phyloP scores from a whole-genome alignment of 192 early-diverging fungal species.

The Coemansia sp. region DNA sequence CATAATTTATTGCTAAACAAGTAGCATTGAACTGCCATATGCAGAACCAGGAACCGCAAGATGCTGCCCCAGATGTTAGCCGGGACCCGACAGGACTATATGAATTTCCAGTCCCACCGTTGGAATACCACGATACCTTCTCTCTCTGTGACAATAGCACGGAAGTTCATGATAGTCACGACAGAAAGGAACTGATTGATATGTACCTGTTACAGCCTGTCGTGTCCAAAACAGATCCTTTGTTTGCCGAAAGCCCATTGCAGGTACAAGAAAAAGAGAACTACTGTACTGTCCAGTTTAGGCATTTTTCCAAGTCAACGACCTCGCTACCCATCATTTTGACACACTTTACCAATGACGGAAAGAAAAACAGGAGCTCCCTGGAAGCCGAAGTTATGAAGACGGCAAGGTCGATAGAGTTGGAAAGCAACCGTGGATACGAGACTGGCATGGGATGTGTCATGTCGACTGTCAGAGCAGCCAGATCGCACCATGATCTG shows the following conservation, averaged over 20 bases:
- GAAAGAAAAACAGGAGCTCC: not conserved
- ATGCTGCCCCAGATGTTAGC: not conserved
- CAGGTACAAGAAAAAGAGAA: constrained; percentile 3
- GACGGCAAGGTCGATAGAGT: not conserved
- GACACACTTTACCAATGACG: not conserved
- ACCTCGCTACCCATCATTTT: constrained; percentile 36
- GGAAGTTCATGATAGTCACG: not conserved
- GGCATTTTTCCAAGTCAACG: constrained; percentile 39
- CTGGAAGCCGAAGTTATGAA: constrained; percentile 1
- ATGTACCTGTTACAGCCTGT: not conserved
- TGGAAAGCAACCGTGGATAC: not conserved
- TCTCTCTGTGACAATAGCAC: not conserved
- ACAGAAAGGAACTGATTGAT: not conserved
- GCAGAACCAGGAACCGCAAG: not conserved
- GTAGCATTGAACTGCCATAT: not conserved
- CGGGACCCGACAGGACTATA: constrained; percentile 17
- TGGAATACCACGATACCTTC: constrained; percentile 4
- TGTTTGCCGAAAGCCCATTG: not conserved
- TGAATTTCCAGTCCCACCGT: constrained; percentile 40
- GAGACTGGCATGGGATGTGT: not conserved
- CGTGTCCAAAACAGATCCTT: not conserved
- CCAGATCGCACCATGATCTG: constrained; percentile 42
- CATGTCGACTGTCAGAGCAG: constrained; percentile 14
- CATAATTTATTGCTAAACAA: not conserved
- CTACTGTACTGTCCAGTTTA: constrained; percentile 8